Base-by-base conservation (phyloP, 176 grass and related monocot genomes). In the Juncus inflexus region DNA sequence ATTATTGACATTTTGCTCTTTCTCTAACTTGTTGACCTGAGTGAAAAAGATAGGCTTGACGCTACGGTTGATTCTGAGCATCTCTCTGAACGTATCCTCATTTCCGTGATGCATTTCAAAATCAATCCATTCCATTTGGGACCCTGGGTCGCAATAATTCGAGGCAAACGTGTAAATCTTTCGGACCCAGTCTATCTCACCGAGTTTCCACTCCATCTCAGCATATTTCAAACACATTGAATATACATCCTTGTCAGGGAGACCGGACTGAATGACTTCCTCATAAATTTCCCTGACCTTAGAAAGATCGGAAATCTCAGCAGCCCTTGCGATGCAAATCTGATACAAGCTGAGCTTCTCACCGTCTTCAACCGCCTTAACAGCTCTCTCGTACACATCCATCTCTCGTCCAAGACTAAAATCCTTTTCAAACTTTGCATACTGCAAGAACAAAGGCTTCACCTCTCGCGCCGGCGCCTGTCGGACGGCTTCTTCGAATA, bases 331-430 rank as follows among this genome's bases (percentile, higher is more conserved):
- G 36, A 83, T 45, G 74, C 85, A 83, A 58, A 83, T 79, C 63
- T 83, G 81, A 84, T 95, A 89, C 84, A 89, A 80, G 62, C 76
- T 78, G 79, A 95, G 83, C 64, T 80, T 95, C 64, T 95, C 76
- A 53, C 51, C 68, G 40, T 81, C 78, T 60, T 79, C 85, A 70
- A 90, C 79, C 74, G 76, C 79, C 40, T 83, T 89, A 69, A 90
- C 85, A 52, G 90, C 82, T 81, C 83, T 71, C 2, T 95, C 84
- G 37, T 95, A 95, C 49, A 95, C 86, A 74, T 83, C 83, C 86
- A 90, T 95, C 53, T 84, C 90, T 65, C 81, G 81, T 61, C 86
- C 90, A 57, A 95, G 84, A 36, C 85, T 85, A 16, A 85, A 83
- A 37, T 86, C 73, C 68, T 95, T 85, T 75, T 95, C 90, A 35